Evolutionary conservation across 305 asterid species (phyloP).

Genomic region (Fraxinus paxiana): DNA sequence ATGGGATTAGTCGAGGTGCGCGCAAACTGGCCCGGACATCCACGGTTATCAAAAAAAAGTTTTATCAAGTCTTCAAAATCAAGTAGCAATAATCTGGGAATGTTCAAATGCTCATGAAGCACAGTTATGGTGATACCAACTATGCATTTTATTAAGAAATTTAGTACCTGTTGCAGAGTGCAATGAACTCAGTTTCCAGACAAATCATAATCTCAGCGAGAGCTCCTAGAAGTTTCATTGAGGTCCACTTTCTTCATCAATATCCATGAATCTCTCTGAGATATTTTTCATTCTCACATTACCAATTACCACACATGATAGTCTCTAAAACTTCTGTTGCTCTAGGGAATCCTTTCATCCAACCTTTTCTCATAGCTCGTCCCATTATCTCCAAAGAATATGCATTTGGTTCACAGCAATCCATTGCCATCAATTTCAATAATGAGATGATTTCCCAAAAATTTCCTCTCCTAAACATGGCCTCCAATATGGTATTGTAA

Average conservation of each 20-base stretch:
- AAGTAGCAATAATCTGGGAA: neutral
- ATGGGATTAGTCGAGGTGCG: no score
- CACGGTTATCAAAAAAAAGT: no score
- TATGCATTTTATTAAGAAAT: neutral
- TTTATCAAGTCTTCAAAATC: neutral
- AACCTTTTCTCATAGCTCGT: slow-evolving; percentile 30
- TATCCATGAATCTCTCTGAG: slow-evolving; percentile 1
- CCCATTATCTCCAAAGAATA: slow-evolving; percentile 29
- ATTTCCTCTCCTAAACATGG: slow-evolving; percentile 42
- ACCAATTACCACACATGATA: slow-evolving; percentile 28
- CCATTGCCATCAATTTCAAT: slow-evolving; percentile 40
- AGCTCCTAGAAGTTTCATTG: slow-evolving; percentile 13
- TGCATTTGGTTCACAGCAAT: slow-evolving; percentile 46
- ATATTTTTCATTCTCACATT: slow-evolving; percentile 11
- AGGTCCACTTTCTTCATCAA: slow-evolving; percentile 21
- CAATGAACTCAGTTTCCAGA: slow-evolving; percentile 13
- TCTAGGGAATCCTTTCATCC: slow-evolving; percentile 34
- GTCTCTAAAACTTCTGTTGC: slow-evolving; percentile 26
- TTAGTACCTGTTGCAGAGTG: slow-evolving; percentile 19
- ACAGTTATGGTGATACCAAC: neutral
- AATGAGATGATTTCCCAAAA: slow-evolving; percentile 32
- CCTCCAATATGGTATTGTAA: slow-evolving; percentile 45
- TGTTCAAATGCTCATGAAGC: neutral
- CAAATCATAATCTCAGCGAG: slow-evolving; percentile 1
- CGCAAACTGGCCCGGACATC: no score